Evolutionary conservation across 805 yeast genomes (phyloP), one percentile per base, ranked within the genome.

Genomic region (Kregervanrija delftensis): DNA sequence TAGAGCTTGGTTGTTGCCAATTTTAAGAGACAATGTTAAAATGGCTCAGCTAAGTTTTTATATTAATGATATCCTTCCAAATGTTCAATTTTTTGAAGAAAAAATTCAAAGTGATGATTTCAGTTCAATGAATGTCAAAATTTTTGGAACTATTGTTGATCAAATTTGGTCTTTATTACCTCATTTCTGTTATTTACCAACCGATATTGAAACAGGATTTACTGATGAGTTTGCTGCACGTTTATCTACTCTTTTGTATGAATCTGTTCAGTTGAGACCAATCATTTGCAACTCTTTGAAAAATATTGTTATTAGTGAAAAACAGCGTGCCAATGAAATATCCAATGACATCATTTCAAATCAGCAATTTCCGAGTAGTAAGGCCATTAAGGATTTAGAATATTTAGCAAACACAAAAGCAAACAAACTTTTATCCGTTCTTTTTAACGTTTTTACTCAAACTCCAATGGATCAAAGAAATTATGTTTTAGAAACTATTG

Each of bases 81-180:
- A 82, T 35, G 73, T 73, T 40, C 70, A 71, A 35, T 66, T 72
- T 46, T 85, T 83, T 55, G 73, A 73, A 40, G 59, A 66, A 9
- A 79, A 74, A 48, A 66, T 77, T 40, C 61, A 58, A 11, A 54
- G 64, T 1, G 61, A 71, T 15, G 53, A 73, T 32, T 72, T 75
- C 41, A 76, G 79, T 42, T 78, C 90, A 2, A 72, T 86, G 48
- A 85, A 87, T 60, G 63, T 68, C 46, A 93, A 88, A 65, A 79
- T 93, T 42, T 85, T 86, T 59, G 76, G 80, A 55, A 91, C 99
- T 2, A 78, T 93, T 38, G 71, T 86, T 36, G 96, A 86, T 59
- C 99, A 93, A 71, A 73, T 90, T 32, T 89, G 97, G 97, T 81
- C 95, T 1, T 70, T 90, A 50, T 70, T 93, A 49, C 96, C 98